Evolutionary conservation across 768 basidiomycete genomes (phyloP).

Genomic region (Suillus spraguei): DNA sequence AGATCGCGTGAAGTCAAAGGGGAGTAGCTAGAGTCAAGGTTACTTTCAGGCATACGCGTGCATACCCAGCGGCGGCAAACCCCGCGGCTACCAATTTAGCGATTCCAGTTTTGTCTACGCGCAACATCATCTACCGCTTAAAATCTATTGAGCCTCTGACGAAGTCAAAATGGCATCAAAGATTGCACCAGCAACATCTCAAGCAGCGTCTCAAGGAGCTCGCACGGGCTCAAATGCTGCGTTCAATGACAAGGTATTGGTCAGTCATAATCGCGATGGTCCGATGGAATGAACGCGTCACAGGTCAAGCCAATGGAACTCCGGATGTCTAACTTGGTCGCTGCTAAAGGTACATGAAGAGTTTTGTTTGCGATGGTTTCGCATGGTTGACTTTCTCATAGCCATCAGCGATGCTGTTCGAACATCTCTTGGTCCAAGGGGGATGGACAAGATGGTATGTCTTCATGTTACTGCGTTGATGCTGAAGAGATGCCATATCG

Average conservation of each 20-base stretch:
- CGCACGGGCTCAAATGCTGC: conserved; percentile 66
- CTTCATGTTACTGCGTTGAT: conserved; percentile 17
- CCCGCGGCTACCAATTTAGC: conserved; percentile 30
- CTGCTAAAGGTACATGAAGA: conserved; percentile 79
- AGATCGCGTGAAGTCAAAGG: conserved; percentile 21
- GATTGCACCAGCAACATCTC: conserved; percentile 29
- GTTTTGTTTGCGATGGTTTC: background rate
- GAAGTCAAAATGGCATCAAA: conserved; percentile 32
- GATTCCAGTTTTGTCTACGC: conserved; percentile 3
- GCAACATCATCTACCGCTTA: conserved; percentile 17
- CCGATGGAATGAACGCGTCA: conserved; percentile 29
- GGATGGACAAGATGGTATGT: conserved; percentile 99
- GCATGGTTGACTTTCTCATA: conserved; percentile 33
- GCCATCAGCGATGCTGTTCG: conserved; percentile 98
- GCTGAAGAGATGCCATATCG: conserved; percentile 16
- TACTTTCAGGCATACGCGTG: conserved; percentile 24
- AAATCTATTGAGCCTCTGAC: conserved; percentile 13
- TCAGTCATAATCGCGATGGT: background rate
- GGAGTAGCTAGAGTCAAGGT: conserved; percentile 7
- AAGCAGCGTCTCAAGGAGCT: conserved; percentile 16
- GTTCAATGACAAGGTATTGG: conserved; percentile 82
- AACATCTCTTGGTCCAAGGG: conserved; percentile 93
- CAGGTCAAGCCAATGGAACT: conserved; percentile 99
- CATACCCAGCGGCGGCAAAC: conserved; percentile 30
- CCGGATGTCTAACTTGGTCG: conserved; percentile 95